Base-by-base conservation (phyloP, 495 filamentous ascomycete species). In the Podospora pseudoanserina region DNA sequence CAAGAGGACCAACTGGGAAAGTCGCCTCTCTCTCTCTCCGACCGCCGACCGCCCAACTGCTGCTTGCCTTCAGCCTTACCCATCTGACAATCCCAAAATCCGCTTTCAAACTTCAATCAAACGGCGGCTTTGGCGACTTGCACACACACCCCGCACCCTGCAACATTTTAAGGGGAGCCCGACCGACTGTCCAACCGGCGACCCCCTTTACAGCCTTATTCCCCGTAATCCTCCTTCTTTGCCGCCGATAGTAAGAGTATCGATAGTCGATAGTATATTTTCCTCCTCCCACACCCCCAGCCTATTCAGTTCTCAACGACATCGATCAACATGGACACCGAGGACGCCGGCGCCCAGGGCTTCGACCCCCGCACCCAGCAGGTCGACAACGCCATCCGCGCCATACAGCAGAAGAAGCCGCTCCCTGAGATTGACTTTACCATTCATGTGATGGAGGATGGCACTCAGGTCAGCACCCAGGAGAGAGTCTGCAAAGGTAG, bases 351-450 rank as follows among this genome's bases (percentile, higher is more conserved):
- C 68, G 66, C 73, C 66, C 65, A 76, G 60, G 69, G 64, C 66
- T 68, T 75, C 27, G 76, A 75, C 6, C 77, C 72, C 69, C 77
- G 76, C 68, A 80, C 71, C 65, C 72, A 76, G 64, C 85, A 88
- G 77, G 84, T 88, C 71, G 86, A 89, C 74, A 89, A 89, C 85
- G 84, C 87, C 66, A 86, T 89, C 68, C 91, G 91, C 74, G 95
- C 94, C 64, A 89, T 99, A 77, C 87, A 86, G 74, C 86, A 98
- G 70, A 99, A 97, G 87, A 92, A 89, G 80, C 92, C 94, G 60
- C 86, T 93, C 60, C 95, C 95, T 39, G 95, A 99, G 84, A 97
- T 99, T 76, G 95, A 99, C 81, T 98, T 98, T 78, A 93, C 93
- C 61, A 87, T 99, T 73, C 95, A 99, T 79, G 93, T 90, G 58